Conservation (phyloP, 2,329 filamentous ascomycete genomes). For the Fusarium metavorans region DNA sequence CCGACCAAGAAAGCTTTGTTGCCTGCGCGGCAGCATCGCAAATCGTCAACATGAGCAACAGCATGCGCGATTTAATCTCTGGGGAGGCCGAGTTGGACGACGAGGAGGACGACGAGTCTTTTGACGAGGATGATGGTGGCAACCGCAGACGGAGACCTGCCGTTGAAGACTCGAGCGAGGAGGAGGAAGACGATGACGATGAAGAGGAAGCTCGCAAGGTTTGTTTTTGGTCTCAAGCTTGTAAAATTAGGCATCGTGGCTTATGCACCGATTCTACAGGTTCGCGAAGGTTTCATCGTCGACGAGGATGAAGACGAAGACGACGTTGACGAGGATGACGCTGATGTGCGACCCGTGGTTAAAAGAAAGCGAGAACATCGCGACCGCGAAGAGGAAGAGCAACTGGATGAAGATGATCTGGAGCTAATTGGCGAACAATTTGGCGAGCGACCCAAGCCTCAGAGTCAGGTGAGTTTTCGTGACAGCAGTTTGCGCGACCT, state of each 20-base stretch:
- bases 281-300: conserved; percentile 95
- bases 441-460: conserved; percentile 70
- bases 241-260: background rate
- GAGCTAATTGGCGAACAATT: conserved; percentile 91
- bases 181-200: conserved; percentile 93
- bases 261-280: conserved; percentile 60
- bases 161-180: conserved; percentile 88
- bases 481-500: background rate
- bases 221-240: conserved; percentile 43
- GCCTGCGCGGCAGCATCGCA: conserved; percentile 43
- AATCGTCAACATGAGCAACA: conserved; percentile 67
- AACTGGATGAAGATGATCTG: conserved; percentile 94
- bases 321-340: conserved; percentile 70
- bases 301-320: conserved; percentile 89
- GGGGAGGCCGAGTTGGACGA: conserved; percentile 87
- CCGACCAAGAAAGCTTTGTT: conserved; percentile 39
- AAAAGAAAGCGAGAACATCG: conserved; percentile 81
- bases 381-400: conserved; percentile 86
- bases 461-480: conserved; percentile 73
- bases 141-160: conserved; percentile 56
- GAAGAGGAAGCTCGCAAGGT: conserved; percentile 85
- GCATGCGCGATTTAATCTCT: conserved; percentile 82
- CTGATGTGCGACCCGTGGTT: conserved; percentile 63
- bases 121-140: conserved; percentile 80
- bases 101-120: conserved; percentile 86